Evolutionary conservation across 495 filamentous ascomycete genomes (phyloP).

Genomic region (Neurospora sp.): DNA sequence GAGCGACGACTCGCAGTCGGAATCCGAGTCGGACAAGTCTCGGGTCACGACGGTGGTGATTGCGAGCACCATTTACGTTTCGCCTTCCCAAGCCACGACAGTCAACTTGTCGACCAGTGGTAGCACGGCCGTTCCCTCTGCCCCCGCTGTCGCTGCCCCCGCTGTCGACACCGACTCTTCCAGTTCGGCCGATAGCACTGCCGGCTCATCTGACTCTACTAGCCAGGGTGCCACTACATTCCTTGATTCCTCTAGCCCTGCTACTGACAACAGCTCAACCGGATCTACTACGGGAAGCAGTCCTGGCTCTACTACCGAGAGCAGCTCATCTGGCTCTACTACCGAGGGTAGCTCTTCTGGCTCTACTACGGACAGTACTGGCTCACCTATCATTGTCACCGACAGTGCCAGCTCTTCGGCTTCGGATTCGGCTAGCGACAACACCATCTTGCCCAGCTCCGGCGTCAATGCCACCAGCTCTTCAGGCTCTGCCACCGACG

Average conservation of each 20-base stretch:
- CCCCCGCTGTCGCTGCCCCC: neutral
- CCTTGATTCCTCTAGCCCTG: neutral
- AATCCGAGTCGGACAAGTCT: neutral
- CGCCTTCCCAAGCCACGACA: constrained; percentile 4
- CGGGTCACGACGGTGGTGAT: constrained; percentile 18
- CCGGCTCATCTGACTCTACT: neutral
- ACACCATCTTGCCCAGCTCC: neutral
- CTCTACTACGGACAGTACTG: neutral
- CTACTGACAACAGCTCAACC: neutral
- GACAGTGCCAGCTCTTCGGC: neutral
- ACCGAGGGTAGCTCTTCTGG: neutral
- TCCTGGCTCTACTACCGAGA: constrained; percentile 1
- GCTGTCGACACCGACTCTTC: neutral
- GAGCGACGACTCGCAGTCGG: neutral
- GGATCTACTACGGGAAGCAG: neutral
- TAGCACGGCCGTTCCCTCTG: neutral
- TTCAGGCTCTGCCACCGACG: neutral
- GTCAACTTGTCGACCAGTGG: neutral
- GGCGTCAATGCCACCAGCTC: neutral
- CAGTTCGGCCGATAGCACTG: neutral
- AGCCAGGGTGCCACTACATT: neutral
- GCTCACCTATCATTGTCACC: neutral
- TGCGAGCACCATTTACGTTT: constrained; percentile 16
- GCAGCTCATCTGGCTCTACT: neutral
- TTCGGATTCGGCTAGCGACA: neutral